Conservation (phyloP, 805 yeast species). For the Candida alai region DNA sequence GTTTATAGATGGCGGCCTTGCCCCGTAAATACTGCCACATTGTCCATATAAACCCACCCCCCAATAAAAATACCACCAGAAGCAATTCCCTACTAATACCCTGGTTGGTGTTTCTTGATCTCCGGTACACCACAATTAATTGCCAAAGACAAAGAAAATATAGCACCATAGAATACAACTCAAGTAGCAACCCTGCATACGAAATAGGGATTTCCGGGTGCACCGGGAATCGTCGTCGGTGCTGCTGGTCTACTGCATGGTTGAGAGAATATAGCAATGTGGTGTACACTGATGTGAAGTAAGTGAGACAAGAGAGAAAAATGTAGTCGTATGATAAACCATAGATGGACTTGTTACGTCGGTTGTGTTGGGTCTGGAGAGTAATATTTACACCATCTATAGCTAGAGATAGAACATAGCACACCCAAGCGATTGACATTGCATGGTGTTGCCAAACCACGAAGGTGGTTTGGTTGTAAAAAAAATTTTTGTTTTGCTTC, state of each 20-base stretch:
- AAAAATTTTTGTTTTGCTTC: too few species aligned
- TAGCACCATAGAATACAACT: constrained; percentile 12
- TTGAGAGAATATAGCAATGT: constrained; percentile 10
- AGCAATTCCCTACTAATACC: constrained; percentile 22
- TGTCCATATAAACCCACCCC: constrained; percentile 8
- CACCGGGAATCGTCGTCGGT: constrained; percentile 29
- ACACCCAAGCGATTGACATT: too few species aligned
- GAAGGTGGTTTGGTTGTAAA: too few species aligned
- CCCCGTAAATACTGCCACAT: background rate
- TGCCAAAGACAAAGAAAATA: constrained; percentile 20
- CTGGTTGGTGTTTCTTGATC: constrained; percentile 35
- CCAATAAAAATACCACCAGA: constrained; percentile 5
- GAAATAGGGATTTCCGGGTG: constrained; percentile 22
- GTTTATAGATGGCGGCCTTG: constrained; percentile 17
- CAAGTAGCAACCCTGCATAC: constrained; percentile 12
- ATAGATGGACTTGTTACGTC: constrained; percentile 15
- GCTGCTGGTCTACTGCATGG: constrained; percentile 9
- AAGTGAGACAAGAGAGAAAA: constrained; percentile 7
- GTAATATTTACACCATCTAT: too few species aligned
- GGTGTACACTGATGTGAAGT: constrained; percentile 8
- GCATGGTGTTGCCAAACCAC: background rate
- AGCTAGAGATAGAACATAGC: too few species aligned
- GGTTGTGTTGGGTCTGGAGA: constrained; percentile 12
- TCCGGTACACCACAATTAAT: constrained; percentile 17
- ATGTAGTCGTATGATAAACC: constrained; percentile 19